These are phyloP conservation scores for Pecoramyces ruminantium DNA, from an alignment of 192 early-diverging fungal species.

Conservation along the genomic window DNA sequence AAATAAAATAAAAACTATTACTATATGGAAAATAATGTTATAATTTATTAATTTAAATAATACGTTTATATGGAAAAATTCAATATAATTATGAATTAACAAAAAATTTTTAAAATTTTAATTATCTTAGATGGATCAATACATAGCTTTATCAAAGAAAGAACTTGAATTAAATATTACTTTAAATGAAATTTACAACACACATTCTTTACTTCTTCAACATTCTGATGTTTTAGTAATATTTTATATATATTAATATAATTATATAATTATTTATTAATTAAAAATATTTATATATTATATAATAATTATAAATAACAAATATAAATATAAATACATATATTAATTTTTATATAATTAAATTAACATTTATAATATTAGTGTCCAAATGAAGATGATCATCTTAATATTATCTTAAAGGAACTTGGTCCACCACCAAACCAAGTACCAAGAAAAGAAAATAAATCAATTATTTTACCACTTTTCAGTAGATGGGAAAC, in stretches of 20 bases:
- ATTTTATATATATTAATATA: background rate
- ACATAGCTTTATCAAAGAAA: constrained; percentile 85
- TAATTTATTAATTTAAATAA: too few relatives aligned
- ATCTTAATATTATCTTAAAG: constrained; percentile 56
- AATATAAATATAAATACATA: too few relatives aligned
- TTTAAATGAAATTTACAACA: constrained; percentile 89
- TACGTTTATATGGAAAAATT: too few relatives aligned
- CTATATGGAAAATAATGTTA: too few relatives aligned
- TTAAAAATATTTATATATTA: too few relatives aligned
- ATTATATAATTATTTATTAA: too few relatives aligned
- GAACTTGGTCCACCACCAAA: constrained; percentile 51
- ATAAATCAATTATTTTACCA: constrained; percentile 50
- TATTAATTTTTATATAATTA: too few relatives aligned
- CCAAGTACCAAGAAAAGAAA: constrained; percentile 64
- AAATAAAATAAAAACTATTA: too few relatives aligned
- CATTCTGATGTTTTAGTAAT: constrained; percentile 58
- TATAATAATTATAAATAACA: too few relatives aligned
- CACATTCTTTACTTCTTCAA: constrained; percentile 64
- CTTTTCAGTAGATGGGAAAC: constrained; percentile 74
- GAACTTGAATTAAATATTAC: constrained; percentile 77
- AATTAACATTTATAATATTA: background rate
- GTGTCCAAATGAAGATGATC: constrained; percentile 62
- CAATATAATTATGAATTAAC: too few relatives aligned
- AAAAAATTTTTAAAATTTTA: too few relatives aligned
- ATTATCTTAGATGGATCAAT: constrained; percentile 98